phyloP scores from a whole-genome alignment of 805 yeast species.

The Isabelozyma rhagii region DNA sequence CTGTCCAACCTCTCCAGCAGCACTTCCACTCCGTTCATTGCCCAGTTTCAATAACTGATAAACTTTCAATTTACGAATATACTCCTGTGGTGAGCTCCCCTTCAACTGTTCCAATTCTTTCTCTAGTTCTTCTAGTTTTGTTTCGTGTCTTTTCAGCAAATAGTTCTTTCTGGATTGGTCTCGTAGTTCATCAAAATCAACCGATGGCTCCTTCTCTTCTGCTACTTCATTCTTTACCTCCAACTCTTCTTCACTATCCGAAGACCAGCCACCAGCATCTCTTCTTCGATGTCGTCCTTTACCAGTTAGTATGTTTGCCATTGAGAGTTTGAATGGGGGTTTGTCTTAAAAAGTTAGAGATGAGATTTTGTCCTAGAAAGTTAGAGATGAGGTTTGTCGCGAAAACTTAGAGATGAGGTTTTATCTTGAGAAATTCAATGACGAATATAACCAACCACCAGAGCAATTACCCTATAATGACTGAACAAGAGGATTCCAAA shows the following conservation, averaged over 20 bases:
- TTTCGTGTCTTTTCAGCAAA: conserved; percentile 15
- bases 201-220: not conserved
- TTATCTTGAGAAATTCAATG: not conserved
- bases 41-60: conserved; percentile 18
- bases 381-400: not conserved
- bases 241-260: not conserved
- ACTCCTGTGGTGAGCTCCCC: conserved; percentile 12
- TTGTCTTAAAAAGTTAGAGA: not conserved
- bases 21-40: conserved; percentile 7
- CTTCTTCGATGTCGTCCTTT: conserved; percentile 9
- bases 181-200: conserved; percentile 2
- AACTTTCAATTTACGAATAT: conserved; percentile 13
- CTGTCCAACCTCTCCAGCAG: conserved; percentile 1
- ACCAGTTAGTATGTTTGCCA: conserved; percentile 9
- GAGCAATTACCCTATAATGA: not conserved
- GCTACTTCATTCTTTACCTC: not conserved
- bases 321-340: not conserved
- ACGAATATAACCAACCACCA: not conserved
- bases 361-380: not conserved
- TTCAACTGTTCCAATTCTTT: conserved; percentile 9
- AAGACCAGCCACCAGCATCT: conserved; percentile 1
- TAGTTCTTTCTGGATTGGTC: conserved; percentile 17
- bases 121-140: conserved; percentile 15
- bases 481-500: not conserved
- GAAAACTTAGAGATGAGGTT: too few species aligned